These are phyloP conservation scores for Blastomyces silverae DNA, from an alignment of 2,329 filamentous ascomycete species.

Conservation along the genomic window DNA sequence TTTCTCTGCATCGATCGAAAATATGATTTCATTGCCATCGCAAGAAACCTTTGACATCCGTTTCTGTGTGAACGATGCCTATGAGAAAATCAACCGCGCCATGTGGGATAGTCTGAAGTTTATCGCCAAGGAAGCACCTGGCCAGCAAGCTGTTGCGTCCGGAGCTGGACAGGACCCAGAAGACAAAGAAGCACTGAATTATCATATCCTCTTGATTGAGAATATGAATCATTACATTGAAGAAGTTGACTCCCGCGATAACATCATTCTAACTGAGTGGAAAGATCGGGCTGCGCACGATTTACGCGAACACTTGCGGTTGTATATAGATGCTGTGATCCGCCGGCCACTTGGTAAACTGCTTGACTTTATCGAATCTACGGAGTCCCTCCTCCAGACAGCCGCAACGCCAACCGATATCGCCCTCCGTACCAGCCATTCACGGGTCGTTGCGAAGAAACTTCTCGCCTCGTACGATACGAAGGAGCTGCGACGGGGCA, in stretches of 20 bases:
- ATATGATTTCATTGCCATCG: conserved; percentile 57
- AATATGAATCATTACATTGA: conserved; percentile 98
- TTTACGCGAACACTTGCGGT: conserved; percentile 75
- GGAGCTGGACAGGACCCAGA: conserved; percentile 59
- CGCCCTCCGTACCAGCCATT: conserved; percentile 74
- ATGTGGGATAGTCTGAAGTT: conserved; percentile 98
- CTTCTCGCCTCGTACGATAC: conserved; percentile 70
- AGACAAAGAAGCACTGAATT: conserved; percentile 94
- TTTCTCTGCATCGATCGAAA: conserved; percentile 77
- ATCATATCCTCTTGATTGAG: conserved; percentile 93
- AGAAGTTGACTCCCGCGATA: conserved; percentile 69
- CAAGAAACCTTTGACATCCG: conserved; percentile 62
- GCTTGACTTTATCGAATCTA: conserved; percentile 83
- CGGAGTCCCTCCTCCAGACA: conserved; percentile 63
- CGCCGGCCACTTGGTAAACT: conserved; percentile 82
- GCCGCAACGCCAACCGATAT: conserved; percentile 54
- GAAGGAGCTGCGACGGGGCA: conserved; percentile 82
- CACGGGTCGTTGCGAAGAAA: conserved; percentile 77
- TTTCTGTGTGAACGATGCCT: conserved; percentile 74
- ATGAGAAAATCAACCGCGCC: conserved; percentile 78
- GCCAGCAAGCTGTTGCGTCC: conserved; percentile 48
- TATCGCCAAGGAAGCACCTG: conserved; percentile 67
- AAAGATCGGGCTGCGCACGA: conserved; percentile 69
- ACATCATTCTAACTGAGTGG: conserved; percentile 76
- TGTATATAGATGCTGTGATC: conserved; percentile 84